Conservation (phyloP, 1,284 basidiomycete genomes). For the Coriolopsis trogii region DNA sequence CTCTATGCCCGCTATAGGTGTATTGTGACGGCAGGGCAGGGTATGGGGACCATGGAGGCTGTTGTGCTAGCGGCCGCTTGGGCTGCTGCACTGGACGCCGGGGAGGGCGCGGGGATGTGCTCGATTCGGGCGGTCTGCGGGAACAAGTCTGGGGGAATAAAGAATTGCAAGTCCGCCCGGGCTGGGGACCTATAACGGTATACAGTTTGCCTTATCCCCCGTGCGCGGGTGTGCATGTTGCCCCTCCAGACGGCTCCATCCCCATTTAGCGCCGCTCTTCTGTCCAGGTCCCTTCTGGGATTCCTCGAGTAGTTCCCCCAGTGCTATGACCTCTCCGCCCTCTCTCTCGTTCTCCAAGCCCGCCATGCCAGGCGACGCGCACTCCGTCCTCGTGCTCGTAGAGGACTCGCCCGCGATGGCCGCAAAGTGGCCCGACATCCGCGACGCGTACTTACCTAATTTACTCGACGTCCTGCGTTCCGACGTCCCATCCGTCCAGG, state of each 20-base stretch:
- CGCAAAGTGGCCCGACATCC: slow-evolving; percentile 55
- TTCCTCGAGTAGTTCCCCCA: slow-evolving; percentile 22
- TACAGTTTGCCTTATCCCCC: slow-evolving; percentile 34
- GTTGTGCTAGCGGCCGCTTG: no score
- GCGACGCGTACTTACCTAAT: slow-evolving; percentile 53
- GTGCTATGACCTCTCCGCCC: slow-evolving; percentile 26
- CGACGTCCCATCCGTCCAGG: slow-evolving; percentile 41
- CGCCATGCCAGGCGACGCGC: slow-evolving; percentile 41
- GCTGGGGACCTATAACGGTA: slow-evolving; percentile 33
- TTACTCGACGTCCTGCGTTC: slow-evolving; percentile 47
- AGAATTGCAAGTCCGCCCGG: slow-evolving; percentile 34
- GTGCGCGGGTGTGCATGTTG: slow-evolving; percentile 27
- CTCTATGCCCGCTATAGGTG: slow-evolving; percentile 2
- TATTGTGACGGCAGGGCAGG: no score
- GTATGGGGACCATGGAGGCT: no score
- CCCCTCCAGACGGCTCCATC: slow-evolving; percentile 26
- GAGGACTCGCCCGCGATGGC: slow-evolving; percentile 61
- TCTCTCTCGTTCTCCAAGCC: slow-evolving; percentile 38
- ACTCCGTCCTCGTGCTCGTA: slow-evolving; percentile 57
- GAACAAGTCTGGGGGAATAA: no score
- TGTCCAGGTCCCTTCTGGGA: slow-evolving; percentile 23
- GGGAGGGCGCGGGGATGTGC: neutral
- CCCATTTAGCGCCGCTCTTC: slow-evolving; percentile 24
- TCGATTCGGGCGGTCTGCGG: no score
- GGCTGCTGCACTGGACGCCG: no score